A percentile compares a stretch with the other conserved stretches of the same genome.
These are phyloP conservation scores for Arthrobotrys conoides DNA, from an alignment of 2,329 filamentous ascomycete genomes.

Conservation along the genomic window DNA sequence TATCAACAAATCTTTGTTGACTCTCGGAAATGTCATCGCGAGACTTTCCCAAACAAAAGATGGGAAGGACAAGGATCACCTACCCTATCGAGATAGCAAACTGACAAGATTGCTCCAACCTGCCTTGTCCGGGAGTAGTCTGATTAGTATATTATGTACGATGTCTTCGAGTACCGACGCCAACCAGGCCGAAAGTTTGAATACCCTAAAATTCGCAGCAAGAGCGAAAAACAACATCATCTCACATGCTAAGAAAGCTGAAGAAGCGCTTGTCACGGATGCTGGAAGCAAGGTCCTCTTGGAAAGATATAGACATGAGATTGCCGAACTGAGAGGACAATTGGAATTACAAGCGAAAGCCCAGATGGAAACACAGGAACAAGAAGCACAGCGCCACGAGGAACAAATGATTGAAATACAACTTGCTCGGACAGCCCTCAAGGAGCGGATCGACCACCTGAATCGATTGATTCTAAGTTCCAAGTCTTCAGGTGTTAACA, in stretches of 20 bases:
- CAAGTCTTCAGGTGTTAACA: constrained; percentile 94
- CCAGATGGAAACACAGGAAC: constrained; percentile 82
- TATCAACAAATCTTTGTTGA: constrained; percentile 98
- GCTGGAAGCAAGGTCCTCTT: constrained; percentile 87
- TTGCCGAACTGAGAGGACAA: constrained; percentile 82
- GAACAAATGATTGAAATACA: constrained; percentile 99
- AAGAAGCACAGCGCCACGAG: constrained; percentile 88
- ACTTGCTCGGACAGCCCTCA: constrained; percentile 91
- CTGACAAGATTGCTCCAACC: constrained; percentile 92
- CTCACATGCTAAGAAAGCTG: constrained; percentile 94
- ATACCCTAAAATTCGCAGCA: constrained; percentile 96
- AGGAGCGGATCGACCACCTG: constrained; percentile 96
- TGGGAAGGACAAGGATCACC: constrained; percentile 84
- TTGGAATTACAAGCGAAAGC: constrained; percentile 81
- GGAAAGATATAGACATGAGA: constrained; percentile 94
- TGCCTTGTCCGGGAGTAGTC: constrained; percentile 89
- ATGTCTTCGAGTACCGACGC: constrained; percentile 73
- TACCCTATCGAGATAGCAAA: constrained; percentile 98
- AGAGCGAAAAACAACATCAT: constrained; percentile 98
- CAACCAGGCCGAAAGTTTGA: constrained; percentile 80
- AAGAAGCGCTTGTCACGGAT: constrained; percentile 86
- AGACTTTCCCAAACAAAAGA: constrained; percentile 86
- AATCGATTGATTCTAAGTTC: constrained; percentile 96
- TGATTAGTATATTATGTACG: constrained; percentile 97
- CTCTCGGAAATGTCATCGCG: constrained; percentile 93